phyloP scores from a whole-genome alignment of 768 basidiomycete species.

The Tricholoma bakamatsutake region DNA sequence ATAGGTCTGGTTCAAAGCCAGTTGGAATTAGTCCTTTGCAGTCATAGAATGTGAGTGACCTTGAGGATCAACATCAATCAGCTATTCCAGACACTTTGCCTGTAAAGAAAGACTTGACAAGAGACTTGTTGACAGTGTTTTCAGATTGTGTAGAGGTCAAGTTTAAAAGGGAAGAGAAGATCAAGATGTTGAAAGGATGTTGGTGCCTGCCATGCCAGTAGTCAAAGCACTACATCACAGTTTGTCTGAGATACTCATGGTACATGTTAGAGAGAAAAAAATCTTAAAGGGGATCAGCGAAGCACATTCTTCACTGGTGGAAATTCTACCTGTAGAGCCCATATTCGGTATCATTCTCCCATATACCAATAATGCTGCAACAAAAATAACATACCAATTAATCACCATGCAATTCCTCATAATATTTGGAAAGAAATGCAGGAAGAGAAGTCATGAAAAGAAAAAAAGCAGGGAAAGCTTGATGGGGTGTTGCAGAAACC shows the following conservation, averaged over 20 bases:
- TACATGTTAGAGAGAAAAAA: not conserved
- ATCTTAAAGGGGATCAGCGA: not conserved
- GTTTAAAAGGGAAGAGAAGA: not conserved
- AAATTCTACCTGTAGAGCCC: conserved; percentile 7
- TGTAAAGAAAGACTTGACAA: no score
- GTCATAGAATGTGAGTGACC: not conserved
- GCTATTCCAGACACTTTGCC: not conserved
- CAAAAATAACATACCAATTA: conserved; percentile 5
- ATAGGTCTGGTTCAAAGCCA: no score
- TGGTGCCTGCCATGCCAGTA: not conserved
- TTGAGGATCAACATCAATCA: not conserved
- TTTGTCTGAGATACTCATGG: not conserved
- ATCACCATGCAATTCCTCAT: conserved; percentile 10
- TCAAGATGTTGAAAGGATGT: not conserved
- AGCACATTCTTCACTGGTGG: conserved; percentile 8
- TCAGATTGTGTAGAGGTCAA: not conserved
- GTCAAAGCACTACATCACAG: not conserved
- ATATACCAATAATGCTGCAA: not conserved
- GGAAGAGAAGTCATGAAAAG: not conserved
- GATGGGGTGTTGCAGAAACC: not conserved
- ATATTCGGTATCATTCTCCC: conserved; percentile 12
- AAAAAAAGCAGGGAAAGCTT: conserved; percentile 6
- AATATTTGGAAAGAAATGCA: conserved; percentile 6
- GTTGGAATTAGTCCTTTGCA: no score
- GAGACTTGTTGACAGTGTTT: not conserved